Conservation (phyloP, 495 filamentous ascomycete species). For the Penicillium waksmanii region DNA sequence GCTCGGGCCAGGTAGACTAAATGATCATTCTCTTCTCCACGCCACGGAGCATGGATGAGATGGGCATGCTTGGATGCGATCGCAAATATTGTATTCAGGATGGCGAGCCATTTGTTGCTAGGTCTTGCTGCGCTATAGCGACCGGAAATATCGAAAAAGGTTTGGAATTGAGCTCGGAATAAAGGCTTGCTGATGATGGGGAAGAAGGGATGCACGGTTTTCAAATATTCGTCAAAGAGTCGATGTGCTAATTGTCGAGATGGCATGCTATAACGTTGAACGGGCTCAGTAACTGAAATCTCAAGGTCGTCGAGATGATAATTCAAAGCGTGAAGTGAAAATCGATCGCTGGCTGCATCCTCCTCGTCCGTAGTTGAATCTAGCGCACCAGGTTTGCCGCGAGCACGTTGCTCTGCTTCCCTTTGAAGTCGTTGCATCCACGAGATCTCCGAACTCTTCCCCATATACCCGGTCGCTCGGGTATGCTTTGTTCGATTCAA, state of each 20-base stretch:
- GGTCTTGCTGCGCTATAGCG: slow-evolving; percentile 28
- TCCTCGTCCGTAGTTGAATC: slow-evolving; percentile 14
- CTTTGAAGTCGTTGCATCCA: slow-evolving; percentile 55
- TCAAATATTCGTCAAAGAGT: slow-evolving; percentile 56
- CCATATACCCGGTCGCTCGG: slow-evolving; percentile 59
- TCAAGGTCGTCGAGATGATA: slow-evolving; percentile 63
- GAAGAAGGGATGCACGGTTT: slow-evolving; percentile 52
- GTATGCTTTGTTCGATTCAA: slow-evolving; percentile 47
- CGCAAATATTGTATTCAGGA: slow-evolving; percentile 65
- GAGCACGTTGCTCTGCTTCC: slow-evolving; percentile 23
- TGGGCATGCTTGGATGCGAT: slow-evolving; percentile 59
- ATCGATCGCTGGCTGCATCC: slow-evolving; percentile 9
- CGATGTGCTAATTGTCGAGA: slow-evolving; percentile 49
- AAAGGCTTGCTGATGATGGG: slow-evolving; percentile 57
- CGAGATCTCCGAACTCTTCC: slow-evolving; percentile 64
- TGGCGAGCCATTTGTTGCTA: slow-evolving; percentile 55
- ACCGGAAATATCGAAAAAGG: slow-evolving; percentile 29
- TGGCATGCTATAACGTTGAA: slow-evolving; percentile 56
- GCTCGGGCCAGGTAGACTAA: slow-evolving; percentile 59
- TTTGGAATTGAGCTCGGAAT: slow-evolving; percentile 40
- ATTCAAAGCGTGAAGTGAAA: slow-evolving; percentile 35
- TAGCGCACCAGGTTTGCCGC: slow-evolving; percentile 18
- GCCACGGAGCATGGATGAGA: slow-evolving; percentile 47
- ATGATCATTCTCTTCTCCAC: slow-evolving; percentile 50
- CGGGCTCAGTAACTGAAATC: slow-evolving; percentile 40